phyloP scores from a whole-genome alignment of 768 basidiomycete genomes.

The Kwoniella sp. region DNA sequence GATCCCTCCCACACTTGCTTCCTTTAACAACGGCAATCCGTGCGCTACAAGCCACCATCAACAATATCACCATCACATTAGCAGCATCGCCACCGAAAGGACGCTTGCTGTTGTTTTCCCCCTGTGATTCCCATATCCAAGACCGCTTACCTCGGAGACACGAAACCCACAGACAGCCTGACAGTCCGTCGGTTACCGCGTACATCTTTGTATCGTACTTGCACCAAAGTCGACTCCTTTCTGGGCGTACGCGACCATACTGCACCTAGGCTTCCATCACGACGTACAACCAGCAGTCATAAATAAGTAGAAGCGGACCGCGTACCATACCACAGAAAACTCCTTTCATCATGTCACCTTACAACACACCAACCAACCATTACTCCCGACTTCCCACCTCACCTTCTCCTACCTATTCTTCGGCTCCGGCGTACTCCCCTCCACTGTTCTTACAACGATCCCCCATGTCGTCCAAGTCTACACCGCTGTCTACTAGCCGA shows the following conservation, averaged over 20 bases:
- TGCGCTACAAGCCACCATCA: background rate
- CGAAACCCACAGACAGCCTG: background rate
- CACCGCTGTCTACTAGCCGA: slow-evolving; percentile 8
- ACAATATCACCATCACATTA: too few relatives aligned
- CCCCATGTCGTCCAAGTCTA: slow-evolving; percentile 6
- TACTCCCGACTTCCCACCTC: slow-evolving; percentile 18
- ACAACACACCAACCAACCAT: slow-evolving; percentile 5
- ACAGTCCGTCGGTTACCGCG: background rate
- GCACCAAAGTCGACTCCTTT: too few relatives aligned
- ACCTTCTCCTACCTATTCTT: background rate
- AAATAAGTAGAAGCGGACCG: background rate
- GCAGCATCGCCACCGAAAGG: background rate
- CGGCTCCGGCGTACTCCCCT: slow-evolving; percentile 7
- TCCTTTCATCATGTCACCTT: slow-evolving; percentile 17
- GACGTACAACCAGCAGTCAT: too few relatives aligned
- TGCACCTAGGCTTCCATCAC: too few relatives aligned
- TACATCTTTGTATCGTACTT: background rate
- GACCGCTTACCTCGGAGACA: background rate
- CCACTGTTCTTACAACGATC: slow-evolving; percentile 11
- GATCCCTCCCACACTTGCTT: background rate
- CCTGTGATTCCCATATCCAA: background rate
- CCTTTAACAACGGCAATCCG: background rate
- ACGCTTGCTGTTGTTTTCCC: background rate
- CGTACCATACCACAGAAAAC: too few relatives aligned
- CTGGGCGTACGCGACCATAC: too few relatives aligned